Evolutionary conservation across 257 asterid species (phyloP), one percentile per base, ranked within the genome.

Genomic region (Penstemon eatonii): DNA sequence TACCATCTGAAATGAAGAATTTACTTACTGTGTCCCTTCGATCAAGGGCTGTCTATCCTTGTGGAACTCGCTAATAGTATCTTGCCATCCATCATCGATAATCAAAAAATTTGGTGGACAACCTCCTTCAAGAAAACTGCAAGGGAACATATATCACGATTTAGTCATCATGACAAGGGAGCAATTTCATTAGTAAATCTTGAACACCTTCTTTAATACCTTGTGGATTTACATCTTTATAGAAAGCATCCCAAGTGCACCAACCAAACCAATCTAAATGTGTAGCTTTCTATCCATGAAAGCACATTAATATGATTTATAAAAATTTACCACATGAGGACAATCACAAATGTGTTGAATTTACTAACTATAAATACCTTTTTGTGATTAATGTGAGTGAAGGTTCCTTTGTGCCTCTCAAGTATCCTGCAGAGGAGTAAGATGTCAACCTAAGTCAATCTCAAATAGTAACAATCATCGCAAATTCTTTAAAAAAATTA

Each of bases 221-320:
- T 7, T 53, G 82, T 36, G 86, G 89, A 59, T 67, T 83, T 15
- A 86, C 96, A 1, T 81, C 84, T 40, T 70, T 71, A 70, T 86
- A 86, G 78, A 88, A 88, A 41, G 92, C 92, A 78, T 86, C 96
- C 96, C 96, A 86, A 3, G 96, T 88, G 73, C 96, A 88, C 96
- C 96, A 88, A 40, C 96, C 96, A 71, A 87, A 87, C 82, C 85
- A 85, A 72, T 87, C 85, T 9, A 87, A 74, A 69, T 85, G 83
- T 10, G 83, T 12, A 7, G 92, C 88, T 39, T 78, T 50, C 89
- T 82, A 15, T 9, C 25, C 52, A 66, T 68, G 7, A 19, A 58
- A 75, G 12, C 50, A 69, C 15, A 55, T n/a, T 13, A 51, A 18
- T 3, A 40, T 6, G 40, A 15, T 63, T 36, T 60, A 46, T 68